Evolutionary conservation across 345 rosid genomes (phyloP).

Genomic region (Euclidium syriacum): DNA sequence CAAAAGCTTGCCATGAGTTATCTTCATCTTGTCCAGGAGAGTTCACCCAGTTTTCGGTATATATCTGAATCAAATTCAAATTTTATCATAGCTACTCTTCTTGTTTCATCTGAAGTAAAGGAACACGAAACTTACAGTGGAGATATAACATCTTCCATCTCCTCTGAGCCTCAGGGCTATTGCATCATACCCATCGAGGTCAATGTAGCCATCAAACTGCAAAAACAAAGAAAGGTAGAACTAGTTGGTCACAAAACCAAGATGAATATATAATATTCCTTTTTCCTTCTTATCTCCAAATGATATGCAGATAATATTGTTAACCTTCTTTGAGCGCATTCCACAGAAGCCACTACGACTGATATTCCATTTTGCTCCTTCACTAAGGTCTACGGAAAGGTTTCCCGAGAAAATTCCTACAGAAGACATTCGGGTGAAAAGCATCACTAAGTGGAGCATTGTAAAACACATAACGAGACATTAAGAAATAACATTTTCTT

Average conservation of each 20-base stretch:
- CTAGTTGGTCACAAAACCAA: slow-evolving; percentile 3
- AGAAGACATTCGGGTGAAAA: neutral
- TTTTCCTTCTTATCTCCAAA: neutral
- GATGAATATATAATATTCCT: neutral
- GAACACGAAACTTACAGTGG: slow-evolving; percentile 58
- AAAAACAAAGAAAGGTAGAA: neutral
- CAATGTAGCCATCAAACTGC: slow-evolving; percentile 95
- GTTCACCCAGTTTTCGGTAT: slow-evolving; percentile 96
- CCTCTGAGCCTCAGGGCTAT: slow-evolving; percentile 83
- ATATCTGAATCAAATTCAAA: slow-evolving; percentile 49
- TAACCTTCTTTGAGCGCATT: slow-evolving; percentile 94
- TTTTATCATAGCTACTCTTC: slow-evolving; percentile 8
- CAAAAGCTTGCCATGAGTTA: slow-evolving; percentile 95
- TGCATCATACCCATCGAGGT: slow-evolving; percentile 80
- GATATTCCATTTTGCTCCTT: slow-evolving; percentile 77
- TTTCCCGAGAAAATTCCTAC: slow-evolving; percentile 86
- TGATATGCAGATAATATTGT: neutral
- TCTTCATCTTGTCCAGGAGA: slow-evolving; percentile 91
- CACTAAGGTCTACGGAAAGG: slow-evolving; percentile 61
- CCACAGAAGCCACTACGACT: slow-evolving; percentile 89
- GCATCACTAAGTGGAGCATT: neutral
- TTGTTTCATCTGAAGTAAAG: neutral
- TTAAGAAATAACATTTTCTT: neutral
- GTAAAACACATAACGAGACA: neutral
- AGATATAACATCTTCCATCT: slow-evolving; percentile 92